Base-by-base conservation (phyloP, 2,329 filamentous ascomycete species). In the Phoma sp. region DNA sequence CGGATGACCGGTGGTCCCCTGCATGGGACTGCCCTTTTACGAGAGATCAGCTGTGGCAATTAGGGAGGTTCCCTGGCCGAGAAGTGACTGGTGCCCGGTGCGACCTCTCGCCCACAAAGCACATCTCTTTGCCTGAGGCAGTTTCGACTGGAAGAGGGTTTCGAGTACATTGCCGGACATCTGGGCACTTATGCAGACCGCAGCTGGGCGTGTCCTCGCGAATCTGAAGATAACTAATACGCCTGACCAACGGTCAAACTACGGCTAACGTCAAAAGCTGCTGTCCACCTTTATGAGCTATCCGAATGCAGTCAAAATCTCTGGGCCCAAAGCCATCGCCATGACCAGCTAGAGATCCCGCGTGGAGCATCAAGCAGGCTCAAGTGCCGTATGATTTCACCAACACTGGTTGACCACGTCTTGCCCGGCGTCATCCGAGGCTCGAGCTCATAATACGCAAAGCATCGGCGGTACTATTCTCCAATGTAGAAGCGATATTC, bases 1-100 rank as follows among this genome's bases (percentile, higher is more conserved):
- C 52, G 46, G 36, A 33, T 43, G 51, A 50, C 40, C 41, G 36
- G 46, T 44, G 35, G 38, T 41, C 45, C 52, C 52, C 52, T 55
- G 52, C 45, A 49, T 50, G 45, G 27, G 27, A 46, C 45, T 41
- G 46, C 45, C 40, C 27, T 46, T 55, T 45, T 50, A 37, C 45
- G 46, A 45, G 29, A 37, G 52, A 55, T 45, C 40, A 29, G 24
- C 52, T 50, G 29, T 41, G 29, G 35, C 24, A 55, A 50, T 45
- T 50, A 29, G 31, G 17, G 32, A 22, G n/a, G 40, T 6, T 55
- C 41, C 29, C 40, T 50, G 19, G 35, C 52, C 40, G 45, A 15
- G 21, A 19, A 36, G 45, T 35, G 39, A 29, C 40, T 29, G 36
- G 41, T 17, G 15, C 22, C 24, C 21, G 39, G 45, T 44, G 21